Evolutionary conservation across 176 grass and related monocot species (phyloP).

Genomic region (Juncus inflexus): DNA sequence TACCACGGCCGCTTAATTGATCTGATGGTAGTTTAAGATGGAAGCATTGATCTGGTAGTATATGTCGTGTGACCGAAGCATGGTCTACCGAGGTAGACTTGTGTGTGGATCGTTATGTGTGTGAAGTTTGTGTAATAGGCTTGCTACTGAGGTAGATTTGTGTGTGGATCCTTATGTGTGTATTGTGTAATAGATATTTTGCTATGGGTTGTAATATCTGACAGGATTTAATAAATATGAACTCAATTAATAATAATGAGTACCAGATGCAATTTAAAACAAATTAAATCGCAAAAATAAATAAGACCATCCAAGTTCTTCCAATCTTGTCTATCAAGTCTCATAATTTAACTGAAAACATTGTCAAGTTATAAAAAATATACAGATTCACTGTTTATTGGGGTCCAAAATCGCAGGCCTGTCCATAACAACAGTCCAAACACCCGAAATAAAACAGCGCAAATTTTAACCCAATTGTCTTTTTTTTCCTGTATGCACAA

Average conservation of each 20-base stretch:
- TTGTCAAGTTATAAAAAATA: conserved; percentile 2
- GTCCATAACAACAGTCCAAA: conserved; percentile 24
- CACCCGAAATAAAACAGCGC: conserved; percentile 22
- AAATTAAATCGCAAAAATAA: no score
- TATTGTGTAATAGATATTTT: no score
- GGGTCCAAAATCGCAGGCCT: conserved; percentile 31
- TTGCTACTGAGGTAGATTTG: background rate
- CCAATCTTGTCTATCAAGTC: no score
- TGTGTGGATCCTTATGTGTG: no score
- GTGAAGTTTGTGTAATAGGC: background rate
- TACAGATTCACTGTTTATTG: conserved; percentile 24
- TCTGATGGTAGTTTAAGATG: background rate
- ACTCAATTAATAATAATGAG: no score
- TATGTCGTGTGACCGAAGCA: background rate
- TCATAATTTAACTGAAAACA: no score
- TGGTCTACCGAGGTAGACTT: background rate
- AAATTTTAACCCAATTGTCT: background rate
- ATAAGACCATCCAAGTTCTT: no score
- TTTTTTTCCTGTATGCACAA: no score
- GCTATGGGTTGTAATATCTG: no score
- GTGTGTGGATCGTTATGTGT: background rate
- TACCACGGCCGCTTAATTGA: conserved; percentile 44
- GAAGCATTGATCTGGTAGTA: no score
- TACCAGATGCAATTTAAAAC: no score
- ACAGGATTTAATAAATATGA: no score